These are phyloP conservation scores for Penicillium freii DNA, from an alignment of 2,329 filamentous ascomycete species.

Conservation along the genomic window DNA sequence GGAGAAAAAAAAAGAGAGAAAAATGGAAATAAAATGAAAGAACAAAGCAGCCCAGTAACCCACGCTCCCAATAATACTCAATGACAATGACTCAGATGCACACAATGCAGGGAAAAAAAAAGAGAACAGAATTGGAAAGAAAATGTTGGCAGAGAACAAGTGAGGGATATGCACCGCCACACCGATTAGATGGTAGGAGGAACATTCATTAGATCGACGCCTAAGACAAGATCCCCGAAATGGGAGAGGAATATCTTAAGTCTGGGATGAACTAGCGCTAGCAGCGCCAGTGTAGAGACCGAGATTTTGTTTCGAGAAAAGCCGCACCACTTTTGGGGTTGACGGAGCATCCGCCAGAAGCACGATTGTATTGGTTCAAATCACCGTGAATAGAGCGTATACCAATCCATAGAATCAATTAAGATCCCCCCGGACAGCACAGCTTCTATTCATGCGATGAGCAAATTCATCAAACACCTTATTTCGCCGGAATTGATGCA, in stretches of 20 bases:
- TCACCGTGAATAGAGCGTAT: background rate
- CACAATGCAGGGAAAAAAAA: conserved; percentile 21
- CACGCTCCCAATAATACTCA: conserved; percentile 31
- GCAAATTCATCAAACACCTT: conserved; percentile 21
- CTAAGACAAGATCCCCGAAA: conserved; percentile 1
- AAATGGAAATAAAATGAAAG: conserved; percentile 22
- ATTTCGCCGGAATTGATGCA: conserved; percentile 26
- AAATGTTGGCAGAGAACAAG: conserved; percentile 14
- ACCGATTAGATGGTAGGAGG: conserved; percentile 12
- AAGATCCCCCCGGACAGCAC: background rate
- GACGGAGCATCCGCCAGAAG: conserved; percentile 2
- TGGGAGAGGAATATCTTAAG: background rate
- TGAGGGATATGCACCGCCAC: conserved; percentile 10
- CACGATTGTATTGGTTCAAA: conserved; percentile 1
- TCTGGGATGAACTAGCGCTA: background rate
- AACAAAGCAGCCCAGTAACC: conserved; percentile 23
- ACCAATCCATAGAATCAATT: background rate
- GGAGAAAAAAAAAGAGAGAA: conserved; percentile 21
- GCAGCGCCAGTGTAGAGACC: conserved; percentile 6
- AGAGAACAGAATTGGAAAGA: conserved; percentile 12
- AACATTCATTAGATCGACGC: conserved; percentile 25
- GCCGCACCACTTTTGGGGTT: conserved; percentile 17
- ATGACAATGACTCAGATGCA: conserved; percentile 32
- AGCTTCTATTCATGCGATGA: background rate
- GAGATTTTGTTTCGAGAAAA: conserved; percentile 12